Evolutionary conservation across 2,329 filamentous ascomycete species (phyloP).

Genomic region (Xylogone sp.): DNA sequence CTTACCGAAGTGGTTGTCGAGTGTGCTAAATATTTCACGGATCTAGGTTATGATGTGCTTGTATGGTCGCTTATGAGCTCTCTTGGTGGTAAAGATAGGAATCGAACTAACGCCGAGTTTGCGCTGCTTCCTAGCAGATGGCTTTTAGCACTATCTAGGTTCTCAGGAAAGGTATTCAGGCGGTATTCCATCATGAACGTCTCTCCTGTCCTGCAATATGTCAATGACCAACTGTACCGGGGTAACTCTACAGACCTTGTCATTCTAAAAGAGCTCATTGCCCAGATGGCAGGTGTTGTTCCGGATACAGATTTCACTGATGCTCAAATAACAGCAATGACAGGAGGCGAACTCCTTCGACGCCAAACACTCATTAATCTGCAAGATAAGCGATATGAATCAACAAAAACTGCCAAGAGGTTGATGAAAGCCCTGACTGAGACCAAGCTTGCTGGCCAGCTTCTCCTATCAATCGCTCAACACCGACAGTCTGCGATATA

Average conservation of each 20-base stretch:
- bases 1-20: constrained; percentile 93
- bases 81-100: constrained; percentile 58
- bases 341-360: constrained; percentile 75
- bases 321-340: constrained; percentile 80
- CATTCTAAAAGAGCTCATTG: constrained; percentile 84
- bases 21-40: constrained; percentile 90
- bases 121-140: constrained; percentile 80
- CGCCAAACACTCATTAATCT: constrained; percentile 76
- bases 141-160: constrained; percentile 85
- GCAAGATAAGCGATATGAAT: constrained; percentile 77
- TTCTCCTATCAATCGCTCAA: constrained; percentile 88
- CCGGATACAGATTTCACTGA: constrained; percentile 87
- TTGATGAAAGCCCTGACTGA: constrained; percentile 77
- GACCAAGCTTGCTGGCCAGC: constrained; percentile 71
- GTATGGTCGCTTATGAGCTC: constrained; percentile 87
- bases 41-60: constrained; percentile 87
- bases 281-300: constrained; percentile 90
- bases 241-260: constrained; percentile 89
- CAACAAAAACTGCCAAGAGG: constrained; percentile 69
- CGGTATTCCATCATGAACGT: constrained; percentile 82
- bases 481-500: constrained; percentile 86
- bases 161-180: constrained; percentile 85
- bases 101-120: constrained; percentile 58
- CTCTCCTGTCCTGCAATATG: constrained; percentile 82
- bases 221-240: constrained; percentile 75